These are phyloP conservation scores for Serendipita sp. DNA, from an alignment of 768 basidiomycete species.

Conservation along the genomic window DNA sequence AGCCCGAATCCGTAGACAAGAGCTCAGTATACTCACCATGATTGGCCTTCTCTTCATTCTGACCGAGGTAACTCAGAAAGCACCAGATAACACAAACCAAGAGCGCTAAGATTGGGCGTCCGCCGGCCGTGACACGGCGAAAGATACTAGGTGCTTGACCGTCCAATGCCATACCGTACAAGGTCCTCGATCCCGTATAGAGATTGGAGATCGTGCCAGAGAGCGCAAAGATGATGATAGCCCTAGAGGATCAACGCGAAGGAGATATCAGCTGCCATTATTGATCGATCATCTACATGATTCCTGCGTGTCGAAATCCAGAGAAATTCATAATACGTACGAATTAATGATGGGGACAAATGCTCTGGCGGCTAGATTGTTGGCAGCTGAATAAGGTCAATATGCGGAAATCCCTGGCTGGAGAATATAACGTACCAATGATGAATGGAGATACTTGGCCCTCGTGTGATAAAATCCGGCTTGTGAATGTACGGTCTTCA, in stretches of 20 bases:
- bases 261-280: not conserved
- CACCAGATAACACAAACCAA: not conserved
- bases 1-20: no score
- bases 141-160: not conserved
- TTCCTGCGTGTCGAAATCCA: no score
- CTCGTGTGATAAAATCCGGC: not conserved
- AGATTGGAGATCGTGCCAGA: not conserved
- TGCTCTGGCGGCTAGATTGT: not conserved
- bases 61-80: not conserved
- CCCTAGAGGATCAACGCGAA: no score
- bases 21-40: not conserved
- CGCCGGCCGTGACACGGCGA: not conserved
- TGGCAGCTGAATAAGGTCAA: not conserved
- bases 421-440: not conserved
- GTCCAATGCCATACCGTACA: slow-evolving; percentile 1
- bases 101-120: not conserved
- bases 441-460: not conserved
- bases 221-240: not conserved
- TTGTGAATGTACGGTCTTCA: not conserved
- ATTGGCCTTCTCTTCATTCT: not conserved
- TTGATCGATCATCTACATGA: not conserved
- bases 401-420: not conserved
- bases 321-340: no score
- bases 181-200: not conserved
- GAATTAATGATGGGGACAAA: not conserved